These are phyloP conservation scores for Agaricus blazei DNA, from an alignment of 768 basidiomycete species.

Conservation along the genomic window DNA sequence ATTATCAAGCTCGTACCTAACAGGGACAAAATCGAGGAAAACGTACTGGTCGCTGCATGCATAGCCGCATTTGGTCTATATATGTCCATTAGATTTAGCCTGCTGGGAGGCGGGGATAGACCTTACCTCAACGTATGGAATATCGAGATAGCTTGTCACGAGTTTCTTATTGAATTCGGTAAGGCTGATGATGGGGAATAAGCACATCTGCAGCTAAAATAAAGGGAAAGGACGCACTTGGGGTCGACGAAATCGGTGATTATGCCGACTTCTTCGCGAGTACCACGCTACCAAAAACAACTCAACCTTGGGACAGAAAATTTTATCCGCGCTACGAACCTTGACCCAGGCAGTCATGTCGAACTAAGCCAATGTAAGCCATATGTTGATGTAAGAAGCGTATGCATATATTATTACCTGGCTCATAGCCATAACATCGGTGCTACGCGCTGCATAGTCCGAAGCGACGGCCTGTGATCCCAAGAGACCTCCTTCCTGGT, in stretches of 20 bases:
- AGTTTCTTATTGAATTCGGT: slow-evolving; percentile 77
- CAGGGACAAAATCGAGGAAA: slow-evolving; percentile 20
- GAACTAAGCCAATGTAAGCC: slow-evolving; percentile 40
- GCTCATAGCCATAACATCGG: slow-evolving; percentile 77
- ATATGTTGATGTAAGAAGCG: neutral
- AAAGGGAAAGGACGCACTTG: slow-evolving; percentile 29
- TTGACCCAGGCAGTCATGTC: slow-evolving; percentile 97
- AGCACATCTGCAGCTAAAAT: slow-evolving; percentile 7
- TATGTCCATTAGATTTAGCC: slow-evolving; percentile 11
- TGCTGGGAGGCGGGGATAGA: neutral
- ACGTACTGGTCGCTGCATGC: slow-evolving; percentile 89
- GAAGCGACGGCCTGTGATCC: slow-evolving; percentile 88
- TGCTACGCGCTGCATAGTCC: slow-evolving; percentile 57
- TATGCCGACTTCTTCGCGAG: slow-evolving; percentile 73
- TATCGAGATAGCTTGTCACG: slow-evolving; percentile 73
- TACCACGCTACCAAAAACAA: slow-evolving; percentile 43
- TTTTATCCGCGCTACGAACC: slow-evolving; percentile 32
- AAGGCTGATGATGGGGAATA: slow-evolving; percentile 47
- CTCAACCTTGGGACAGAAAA: slow-evolving; percentile 12
- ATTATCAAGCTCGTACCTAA: slow-evolving; percentile 23
- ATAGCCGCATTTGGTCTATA: slow-evolving; percentile 84
- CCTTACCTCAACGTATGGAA: slow-evolving; percentile 67
- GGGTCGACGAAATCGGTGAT: slow-evolving; percentile 81
- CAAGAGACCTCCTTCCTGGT: slow-evolving; percentile 75
- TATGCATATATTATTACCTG: slow-evolving; percentile 43